Evolutionary conservation across 306 rosid species (phyloP), one percentile per base, ranked within the genome.

Genomic region (Mimosa pudica): DNA sequence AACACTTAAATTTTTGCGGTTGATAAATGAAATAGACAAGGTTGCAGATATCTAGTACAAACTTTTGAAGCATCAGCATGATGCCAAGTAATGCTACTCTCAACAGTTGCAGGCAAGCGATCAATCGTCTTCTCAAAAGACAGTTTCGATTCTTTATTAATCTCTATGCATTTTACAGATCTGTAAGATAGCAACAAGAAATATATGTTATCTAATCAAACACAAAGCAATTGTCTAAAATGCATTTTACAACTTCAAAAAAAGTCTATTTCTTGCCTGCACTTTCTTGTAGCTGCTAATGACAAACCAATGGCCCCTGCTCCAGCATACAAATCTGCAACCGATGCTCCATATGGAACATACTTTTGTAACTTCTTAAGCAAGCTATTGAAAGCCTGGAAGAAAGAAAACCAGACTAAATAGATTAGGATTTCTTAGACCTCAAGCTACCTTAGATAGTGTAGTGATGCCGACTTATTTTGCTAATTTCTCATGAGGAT

Each of bases 301-400:
- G 98, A 94, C 81, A 92, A 83, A 70, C 98, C 98, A 74, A 95
- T 95, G 63, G 84, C 98, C 79, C 98, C 98, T 57, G 97, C 98
- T 82, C 98, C 98, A 74, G 98, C 98, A 84, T 95, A 95, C 83
- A 95, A 85, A 83, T 95, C 98, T 67, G 94, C 85, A 74, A 95
- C 97, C 86, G 97, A 85, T 77, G 98, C 78, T 75, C 94, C 94
- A 81, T 86, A 84, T 62, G 97, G 98, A 71, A 95, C 98, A 85
- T 95, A 90, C 80, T 84, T 92, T 33, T 90, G 97, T 77, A 95
- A 85, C 92, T 89, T 95, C 77, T 84, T 97, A 70, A 95, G 97
- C 85, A 95, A 83, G 86, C 74, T 35, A 73, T 95, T 91, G 82
- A 95, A 95, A 80, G 97, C 98, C 98, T 95, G 92, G 47, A 60